Percentiles rank a stretch among this genome's conserved stretches.
phyloP scores from a whole-genome alignment of 1,284 basidiomycete species.

The Sporisorium reilianum region DNA sequence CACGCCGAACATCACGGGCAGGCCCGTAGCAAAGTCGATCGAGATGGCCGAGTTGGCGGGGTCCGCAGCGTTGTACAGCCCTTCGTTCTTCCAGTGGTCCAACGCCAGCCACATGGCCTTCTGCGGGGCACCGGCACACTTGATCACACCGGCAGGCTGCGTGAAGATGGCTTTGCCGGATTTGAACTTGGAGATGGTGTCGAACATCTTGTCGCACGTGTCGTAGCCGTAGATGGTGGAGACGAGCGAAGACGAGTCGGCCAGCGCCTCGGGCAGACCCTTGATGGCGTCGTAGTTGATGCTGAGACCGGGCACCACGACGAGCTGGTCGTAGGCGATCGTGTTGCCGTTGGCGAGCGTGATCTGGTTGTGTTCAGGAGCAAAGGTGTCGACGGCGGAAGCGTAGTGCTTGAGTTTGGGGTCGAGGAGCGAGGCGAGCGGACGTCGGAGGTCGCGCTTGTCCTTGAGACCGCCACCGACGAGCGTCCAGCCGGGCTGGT shows the following conservation, averaged over 20 bases:
- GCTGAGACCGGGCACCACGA: conserved; percentile 89
- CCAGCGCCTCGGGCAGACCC: conserved; percentile 82
- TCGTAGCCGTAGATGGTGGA: conserved; percentile 84
- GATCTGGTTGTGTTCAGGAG: conserved; percentile 80
- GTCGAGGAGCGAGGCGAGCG: conserved; percentile 71
- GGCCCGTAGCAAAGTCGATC: conserved; percentile 89
- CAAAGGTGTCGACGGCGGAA: conserved; percentile 81
- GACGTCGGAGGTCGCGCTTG: conserved; percentile 79
- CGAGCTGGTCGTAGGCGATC: conserved; percentile 85
- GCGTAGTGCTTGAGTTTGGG: conserved; percentile 79
- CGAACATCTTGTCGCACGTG: conserved; percentile 60
- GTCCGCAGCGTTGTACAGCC: conserved; percentile 51
- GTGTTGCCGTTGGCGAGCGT: conserved; percentile 77
- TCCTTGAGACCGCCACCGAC: conserved; percentile 84
- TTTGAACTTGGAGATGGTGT: conserved; percentile 75
- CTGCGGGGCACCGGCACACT: conserved; percentile 85
- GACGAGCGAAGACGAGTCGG: conserved; percentile 82
- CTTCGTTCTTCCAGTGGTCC: conserved; percentile 62
- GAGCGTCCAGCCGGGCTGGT: conserved; percentile 79
- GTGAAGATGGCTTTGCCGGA: conserved; percentile 91
- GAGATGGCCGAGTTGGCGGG: conserved; percentile 72
- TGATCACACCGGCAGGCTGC: conserved; percentile 92
- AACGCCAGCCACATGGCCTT: conserved; percentile 68
- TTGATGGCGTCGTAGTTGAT: conserved; percentile 80
- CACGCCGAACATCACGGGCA: conserved; percentile 85